Conservation (phyloP, 805 yeast species). For the Clavispora santaluciae region DNA sequence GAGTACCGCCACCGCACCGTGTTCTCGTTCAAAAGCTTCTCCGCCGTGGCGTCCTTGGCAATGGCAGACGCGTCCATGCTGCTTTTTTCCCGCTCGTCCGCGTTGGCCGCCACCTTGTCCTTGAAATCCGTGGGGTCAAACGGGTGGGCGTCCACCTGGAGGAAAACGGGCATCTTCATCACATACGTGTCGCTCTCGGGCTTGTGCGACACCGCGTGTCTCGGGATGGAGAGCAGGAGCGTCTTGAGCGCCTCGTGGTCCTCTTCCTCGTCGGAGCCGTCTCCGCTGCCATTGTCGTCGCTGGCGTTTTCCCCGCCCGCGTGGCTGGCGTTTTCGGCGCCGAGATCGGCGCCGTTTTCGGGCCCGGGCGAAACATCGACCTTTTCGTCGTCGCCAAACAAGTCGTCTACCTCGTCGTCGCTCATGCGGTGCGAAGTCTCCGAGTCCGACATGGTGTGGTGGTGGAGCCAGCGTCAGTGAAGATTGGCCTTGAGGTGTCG, state of each 20-base stretch:
- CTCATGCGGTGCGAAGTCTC: slow-evolving; percentile 15
- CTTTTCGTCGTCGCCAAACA: slow-evolving; percentile 31
- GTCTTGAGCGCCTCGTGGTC: slow-evolving; percentile 31
- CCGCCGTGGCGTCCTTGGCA: slow-evolving; percentile 47
- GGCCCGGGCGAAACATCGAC: slow-evolving; percentile 12
- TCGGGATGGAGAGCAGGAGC: slow-evolving; percentile 40
- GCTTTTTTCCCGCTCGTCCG: slow-evolving; percentile 21
- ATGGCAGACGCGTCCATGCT: slow-evolving; percentile 40
- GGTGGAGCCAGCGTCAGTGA: neutral
- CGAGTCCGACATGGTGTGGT: slow-evolving; percentile 21
- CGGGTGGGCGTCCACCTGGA: slow-evolving; percentile 79
- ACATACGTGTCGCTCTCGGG: slow-evolving; percentile 36
- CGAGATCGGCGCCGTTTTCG: neutral
- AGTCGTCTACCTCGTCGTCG: slow-evolving; percentile 30
- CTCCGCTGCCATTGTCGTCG: slow-evolving; percentile 10
- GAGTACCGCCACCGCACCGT: slow-evolving; percentile 94
- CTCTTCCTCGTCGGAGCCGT: slow-evolving; percentile 23
- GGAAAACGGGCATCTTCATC: slow-evolving; percentile 75
- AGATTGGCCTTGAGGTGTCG: slow-evolving; percentile 5
- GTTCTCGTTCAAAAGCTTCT: slow-evolving; percentile 68
- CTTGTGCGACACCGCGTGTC: slow-evolving; percentile 41
- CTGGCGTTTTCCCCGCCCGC: neutral
- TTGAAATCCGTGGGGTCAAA: slow-evolving; percentile 73
- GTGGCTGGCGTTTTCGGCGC: slow-evolving; percentile 9
- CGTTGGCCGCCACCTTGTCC: slow-evolving; percentile 39